A percentile compares a stretch with the other conserved stretches of the same genome.
These are phyloP conservation scores for Pythium aristosporum DNA, from an alignment of 352 stramenopile species.

Conservation along the genomic window DNA sequence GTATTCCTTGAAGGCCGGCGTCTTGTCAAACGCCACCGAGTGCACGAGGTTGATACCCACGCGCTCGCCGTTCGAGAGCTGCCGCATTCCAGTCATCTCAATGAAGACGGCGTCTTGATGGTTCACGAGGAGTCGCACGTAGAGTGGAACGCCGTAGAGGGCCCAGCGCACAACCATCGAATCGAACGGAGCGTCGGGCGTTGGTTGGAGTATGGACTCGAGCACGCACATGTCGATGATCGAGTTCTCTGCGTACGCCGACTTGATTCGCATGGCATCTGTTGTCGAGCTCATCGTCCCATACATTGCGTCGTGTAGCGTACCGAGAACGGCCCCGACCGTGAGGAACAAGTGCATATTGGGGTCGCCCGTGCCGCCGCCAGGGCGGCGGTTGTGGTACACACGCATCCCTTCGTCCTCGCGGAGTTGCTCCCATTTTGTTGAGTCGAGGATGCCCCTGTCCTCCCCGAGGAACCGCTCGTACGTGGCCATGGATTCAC, in stretches of 20 bases:
- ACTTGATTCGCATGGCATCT: slow-evolving; percentile 54
- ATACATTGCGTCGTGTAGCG: slow-evolving; percentile 60
- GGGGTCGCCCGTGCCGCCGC: slow-evolving; percentile 5
- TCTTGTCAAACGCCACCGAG: slow-evolving; percentile 55
- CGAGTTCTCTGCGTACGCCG: slow-evolving; percentile 43
- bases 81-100: slow-evolving; percentile 47
- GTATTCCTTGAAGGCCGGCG: slow-evolving; percentile 33
- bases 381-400: slow-evolving; percentile 39
- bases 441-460: no score
- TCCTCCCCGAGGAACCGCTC: no score
- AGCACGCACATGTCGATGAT: slow-evolving; percentile 45
- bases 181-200: slow-evolving; percentile 41
- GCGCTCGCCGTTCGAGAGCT: slow-evolving; percentile 37
- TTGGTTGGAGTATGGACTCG: slow-evolving; percentile 39
- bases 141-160: slow-evolving; percentile 39
- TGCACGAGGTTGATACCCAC: slow-evolving; percentile 62
- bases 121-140: no score
- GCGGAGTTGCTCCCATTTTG: no score
- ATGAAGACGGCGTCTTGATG: no score
- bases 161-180: slow-evolving; percentile 59
- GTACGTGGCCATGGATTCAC: no score
- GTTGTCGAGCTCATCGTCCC: slow-evolving; percentile 38
- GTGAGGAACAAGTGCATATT: no score
- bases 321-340: no score
- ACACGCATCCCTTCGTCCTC: slow-evolving; percentile 42